Base-by-base conservation (phyloP, 768 basidiomycete species). In the Trametes punicea region DNA sequence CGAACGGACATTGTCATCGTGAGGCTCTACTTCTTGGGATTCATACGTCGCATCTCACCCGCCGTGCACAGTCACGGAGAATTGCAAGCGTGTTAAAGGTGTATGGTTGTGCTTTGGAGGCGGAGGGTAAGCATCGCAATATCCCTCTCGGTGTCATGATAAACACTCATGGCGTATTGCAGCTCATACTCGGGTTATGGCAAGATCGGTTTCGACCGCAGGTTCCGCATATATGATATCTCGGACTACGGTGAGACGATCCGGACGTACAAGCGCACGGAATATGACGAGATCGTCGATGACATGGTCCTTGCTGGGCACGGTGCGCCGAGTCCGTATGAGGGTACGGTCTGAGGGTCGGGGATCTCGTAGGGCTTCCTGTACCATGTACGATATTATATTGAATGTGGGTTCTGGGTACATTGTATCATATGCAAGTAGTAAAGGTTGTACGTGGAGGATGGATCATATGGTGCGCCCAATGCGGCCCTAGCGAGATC, bases 71-170 rank as follows among this genome's bases (percentile, higher is more conserved):
- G 90, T 92, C 15, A 93, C 90, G 15, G 93, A 97, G 66, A 88
- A 93, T 62, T 97, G 95, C 64, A 80, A 85, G 63, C 82, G 94
- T 15, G 78, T 93, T 16, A 80, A 85, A 55, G 91, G 91, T 9
- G 80, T 98, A 13, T 98, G 96, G 95, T 73, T 86, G 59, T 97
- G 94, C 71, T 95, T 95, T 66, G 88, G 88, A 7, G 91, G 91
- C 36, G 90, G 90, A 69, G 87, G 88, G 80, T 87, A 65, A 70
- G 83, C n/a, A n/a, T 74, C 34, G 26, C n/a, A 21, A 8, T 27
- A 4, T 41, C 15, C 15, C 27, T 5, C 16, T 41, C 10, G 3
- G 39, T 21, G 23, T 20, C 23, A 34, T 45, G 39, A 34, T 31
- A 2, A 7, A 25, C 10, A 1, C 21, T 41, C 1, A 45, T 55